Evolutionary conservation across 2,329 filamentous ascomycete species (phyloP), one percentile per base, ranked within the genome.

Genomic region (Diaporthe vaccinii): DNA sequence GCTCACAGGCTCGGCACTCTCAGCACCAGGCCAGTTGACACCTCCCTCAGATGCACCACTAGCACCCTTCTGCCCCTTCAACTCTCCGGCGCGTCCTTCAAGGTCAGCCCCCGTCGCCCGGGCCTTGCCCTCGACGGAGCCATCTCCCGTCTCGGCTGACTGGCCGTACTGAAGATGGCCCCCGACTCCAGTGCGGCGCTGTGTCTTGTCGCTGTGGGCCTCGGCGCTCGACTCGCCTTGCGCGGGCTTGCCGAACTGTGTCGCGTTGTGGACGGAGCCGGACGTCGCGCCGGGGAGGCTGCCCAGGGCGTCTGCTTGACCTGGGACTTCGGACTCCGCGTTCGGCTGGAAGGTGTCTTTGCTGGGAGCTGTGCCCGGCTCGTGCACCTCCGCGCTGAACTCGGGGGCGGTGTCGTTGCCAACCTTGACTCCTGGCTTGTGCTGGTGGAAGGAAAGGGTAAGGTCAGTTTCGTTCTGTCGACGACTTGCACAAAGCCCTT

Each of bases 291-390:
- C 88, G 2, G 78, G 78, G 2, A 89, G 80, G 2, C 84, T 85
- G 15, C 85, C 84, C 1, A 81, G 79, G 0, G 85, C 84, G 20
- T 78, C 78, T 7, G 83, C 82, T 6, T 46, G 67, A 9, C 83
- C 83, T 14, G 85, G 82, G 22, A 81, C 75, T 57, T 86, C 84
- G 44, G 77, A 76, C 22, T 79, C 76, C 1, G 85, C 79, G 67
- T 85, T 82, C 15, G 88, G 86, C 55, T 82, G 78, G 80, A 84
- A 87, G 14, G 82, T 84, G 72, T 82, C 68, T 70, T 85, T 81
- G 20, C 76, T 76, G 3, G 93, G 93, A 0, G 93, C 93, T 4
- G 90, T 89, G 75, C 93, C 93, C 0, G 92, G 84, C 0, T 91
- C 87, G 49, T 91, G 84, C 1, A 87, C 88, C 81, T 95, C 78